A percentile compares a stretch with the other conserved stretches of the same genome.
These are phyloP conservation scores for Ceratopteris richardii DNA, from an alignment of 75 land plant genomes.

Conservation along the genomic window DNA sequence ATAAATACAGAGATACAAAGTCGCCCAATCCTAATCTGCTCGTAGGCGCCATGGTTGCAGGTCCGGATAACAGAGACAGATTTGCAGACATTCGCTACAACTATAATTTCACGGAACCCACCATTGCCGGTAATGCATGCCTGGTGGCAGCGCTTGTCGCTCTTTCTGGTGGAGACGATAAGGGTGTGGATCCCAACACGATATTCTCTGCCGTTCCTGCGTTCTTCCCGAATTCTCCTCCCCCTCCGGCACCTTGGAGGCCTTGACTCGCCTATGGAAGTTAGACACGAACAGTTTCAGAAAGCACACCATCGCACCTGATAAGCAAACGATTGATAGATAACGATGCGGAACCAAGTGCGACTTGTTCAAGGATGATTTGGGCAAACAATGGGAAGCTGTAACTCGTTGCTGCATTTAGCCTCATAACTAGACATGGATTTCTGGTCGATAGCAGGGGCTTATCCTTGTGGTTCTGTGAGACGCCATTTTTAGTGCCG, in stretches of 20 bases:
- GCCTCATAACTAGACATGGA: no score
- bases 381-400: no score
- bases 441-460: no score
- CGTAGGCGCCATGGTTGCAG: constrained; percentile 72
- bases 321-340: no score
- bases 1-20: constrained; percentile 29
- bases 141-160: constrained; percentile 71
- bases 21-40: constrained; percentile 50
- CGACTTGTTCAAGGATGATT: no score
- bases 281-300: no score
- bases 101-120: constrained; percentile 57
- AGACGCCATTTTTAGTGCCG: no score
- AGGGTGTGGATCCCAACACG: constrained; percentile 53
- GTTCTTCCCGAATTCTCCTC: constrained; percentile 42
- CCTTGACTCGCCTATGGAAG: no score
- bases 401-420: no score
- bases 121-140: constrained; percentile 79
- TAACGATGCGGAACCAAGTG: no score
- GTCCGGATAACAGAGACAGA: constrained; percentile 46
- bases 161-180: constrained; percentile 41
- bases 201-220: constrained; percentile 81
- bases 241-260: constrained; percentile 75
- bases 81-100: constrained; percentile 42
- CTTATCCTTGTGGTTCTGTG: no score
- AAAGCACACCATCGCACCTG: no score